A percentile compares a stretch with the other conserved stretches of the same genome.
These are phyloP conservation scores for Saccharomyces hybrid DNA, from an alignment of 1,139 yeast genomes.

Conservation along the genomic window DNA sequence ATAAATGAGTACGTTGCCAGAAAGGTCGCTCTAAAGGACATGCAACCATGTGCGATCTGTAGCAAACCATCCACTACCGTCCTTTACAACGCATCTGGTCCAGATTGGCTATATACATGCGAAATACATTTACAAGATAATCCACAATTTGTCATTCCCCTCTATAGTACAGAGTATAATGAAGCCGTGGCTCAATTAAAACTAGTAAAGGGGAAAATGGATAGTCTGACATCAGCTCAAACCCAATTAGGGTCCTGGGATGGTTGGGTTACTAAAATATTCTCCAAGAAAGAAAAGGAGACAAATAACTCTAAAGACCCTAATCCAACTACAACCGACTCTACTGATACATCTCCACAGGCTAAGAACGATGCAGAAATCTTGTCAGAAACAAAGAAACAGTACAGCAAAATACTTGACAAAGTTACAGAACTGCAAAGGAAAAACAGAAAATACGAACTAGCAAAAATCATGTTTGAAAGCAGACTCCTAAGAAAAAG, in stretches of 20 bases:
- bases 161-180: slow-evolving; percentile 42
- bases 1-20: slow-evolving; percentile 31
- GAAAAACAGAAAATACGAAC: slow-evolving; percentile 40
- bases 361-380: not conserved
- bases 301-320: slow-evolving; percentile 17
- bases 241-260: slow-evolving; percentile 29
- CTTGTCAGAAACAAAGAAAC: slow-evolving; percentile 17
- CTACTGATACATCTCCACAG: not conserved
- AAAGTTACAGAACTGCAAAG: slow-evolving; percentile 23
- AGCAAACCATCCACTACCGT: slow-evolving; percentile 59
- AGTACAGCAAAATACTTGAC: slow-evolving; percentile 28
- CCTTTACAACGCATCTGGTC: slow-evolving; percentile 36
- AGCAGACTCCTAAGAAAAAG: slow-evolving; percentile 42
- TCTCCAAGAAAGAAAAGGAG: slow-evolving; percentile 26
- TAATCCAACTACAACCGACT: slow-evolving; percentile 11
- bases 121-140: slow-evolving; percentile 53
- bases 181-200: slow-evolving; percentile 38
- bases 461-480: slow-evolving; percentile 48
- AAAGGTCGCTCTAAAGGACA: slow-evolving; percentile 48
- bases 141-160: slow-evolving; percentile 51
- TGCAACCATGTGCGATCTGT: slow-evolving; percentile 60
- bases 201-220: slow-evolving; percentile 39
- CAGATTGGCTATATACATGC: slow-evolving; percentile 68
- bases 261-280: slow-evolving; percentile 29
- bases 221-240: slow-evolving; percentile 12